Base-by-base conservation (phyloP, 495 filamentous ascomycete species). In the Hyaloscypha variabilis region DNA sequence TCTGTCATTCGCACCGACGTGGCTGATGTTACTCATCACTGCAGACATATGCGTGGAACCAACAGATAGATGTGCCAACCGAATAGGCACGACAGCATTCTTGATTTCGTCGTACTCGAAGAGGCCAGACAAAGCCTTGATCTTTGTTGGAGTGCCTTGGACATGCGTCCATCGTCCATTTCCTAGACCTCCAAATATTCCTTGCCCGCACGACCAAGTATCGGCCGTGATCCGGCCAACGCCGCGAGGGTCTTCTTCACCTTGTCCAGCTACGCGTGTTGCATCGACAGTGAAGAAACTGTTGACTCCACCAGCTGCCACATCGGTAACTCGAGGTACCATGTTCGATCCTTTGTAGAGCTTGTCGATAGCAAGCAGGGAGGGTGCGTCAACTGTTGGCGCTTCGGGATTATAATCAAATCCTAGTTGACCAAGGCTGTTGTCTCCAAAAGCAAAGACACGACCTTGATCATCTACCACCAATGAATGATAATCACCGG, bases 91-190 rank as follows among this genome's bases (percentile, higher is more conserved):
- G 14, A 91, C 75, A 2, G 74, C 79, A 60, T 90, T 85, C 1
- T 78, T 80, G 17, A 71, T 76, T 69, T 99, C 95, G 73, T 97
- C 87, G 74, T 87, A 99, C 74, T 98, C 95, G 71, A 83, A 89
- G 8, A 98, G 80, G 3, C 87, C 87, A 53, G 91, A 94, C 19
- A 99, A 79, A 2, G 88, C 76, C 69, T 94, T 96, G 72, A 99
- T 85, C 73, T 96, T 97, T 13, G 85, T 85, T 8, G 91, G 94
- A 0, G 78, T 81, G 42, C 86, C 83, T 71, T 97, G 94, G 2
- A 92, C 75, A 75, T 99, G 95, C 29, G 90, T 92, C 94, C 94
- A 98, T 70, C 87, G 90, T 10, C 93, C 93, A 50, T 86, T 97
- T 34, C 92, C 95, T 0, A 99, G 82, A 42, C 81, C 85, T 26